Base-by-base conservation (phyloP, 495 filamentous ascomycete genomes). In the Sordaria brevicollis region DNA sequence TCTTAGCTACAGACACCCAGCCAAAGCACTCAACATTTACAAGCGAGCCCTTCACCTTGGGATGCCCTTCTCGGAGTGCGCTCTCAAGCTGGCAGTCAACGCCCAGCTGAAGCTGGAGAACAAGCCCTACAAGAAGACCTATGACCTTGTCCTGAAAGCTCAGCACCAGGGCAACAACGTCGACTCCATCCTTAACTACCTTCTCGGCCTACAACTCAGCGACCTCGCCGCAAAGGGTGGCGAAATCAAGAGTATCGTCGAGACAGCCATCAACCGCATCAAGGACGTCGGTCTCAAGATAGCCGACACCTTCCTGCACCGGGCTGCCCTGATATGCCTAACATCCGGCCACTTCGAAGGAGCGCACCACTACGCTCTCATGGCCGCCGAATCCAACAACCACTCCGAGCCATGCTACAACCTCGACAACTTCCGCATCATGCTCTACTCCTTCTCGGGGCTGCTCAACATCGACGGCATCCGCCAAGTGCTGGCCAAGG, bases 41-140 rank as follows among this genome's bases (percentile, higher is more conserved):
- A 80, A 76, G 67, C 78, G 71, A 68, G 77, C 76, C 1, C 33
- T 75, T 5, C 66, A 74, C 25, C 70, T 67, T 3, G 75, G 79
- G 2, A 78, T 83, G 78, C 77, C 74, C 1, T 73, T 71, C 39
- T 75, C 72, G 15, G 29, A 57, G 4, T 72, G 75, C 9, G 78
- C 79, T 66, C 74, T 85, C 4, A 74, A 74, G 10, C 68, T 84
- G 9, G 83, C 82, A 21, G 76, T 85, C 19, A 72, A 76, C 25
- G 84, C 84, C 13, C 73, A 76, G 9, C 70, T 84, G 67, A 69
- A 69, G 31, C 68, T 68, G n/a, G 57, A 73, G 4, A 38, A 68
- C 2, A 36, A 65, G 21, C 71, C 74, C 15, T 49, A 70, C 35
- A 49, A 68, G 19, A 69, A 66, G 31, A 76, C 81, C 3, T 75